Conservation (phyloP, 108 stramenopile genomes). For the Pseudonitzschia multiseries region DNA sequence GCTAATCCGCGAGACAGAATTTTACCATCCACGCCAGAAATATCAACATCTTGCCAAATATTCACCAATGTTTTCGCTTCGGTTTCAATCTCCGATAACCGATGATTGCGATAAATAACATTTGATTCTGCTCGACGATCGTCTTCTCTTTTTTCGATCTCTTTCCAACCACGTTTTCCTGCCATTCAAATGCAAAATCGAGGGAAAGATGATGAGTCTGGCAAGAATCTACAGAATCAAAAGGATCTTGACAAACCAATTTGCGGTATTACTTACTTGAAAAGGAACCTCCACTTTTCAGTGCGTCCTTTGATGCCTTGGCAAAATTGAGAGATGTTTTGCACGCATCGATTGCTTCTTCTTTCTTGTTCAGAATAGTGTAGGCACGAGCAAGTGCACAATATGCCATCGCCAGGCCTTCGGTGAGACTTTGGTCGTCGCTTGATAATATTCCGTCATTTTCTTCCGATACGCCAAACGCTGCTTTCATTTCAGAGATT, state of each 20-base stretch:
- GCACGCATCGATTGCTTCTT: slow-evolving; percentile 33
- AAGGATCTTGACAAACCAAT: too few species aligned
- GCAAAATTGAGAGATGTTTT: slow-evolving; percentile 17
- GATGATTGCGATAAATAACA: slow-evolving; percentile 68
- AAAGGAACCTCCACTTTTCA: slow-evolving; percentile 15
- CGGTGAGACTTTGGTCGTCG: slow-evolving; percentile 47
- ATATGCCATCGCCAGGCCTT: slow-evolving; percentile 59
- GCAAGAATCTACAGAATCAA: background rate
- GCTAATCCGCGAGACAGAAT: slow-evolving; percentile 38
- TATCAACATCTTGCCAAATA: slow-evolving; percentile 19
- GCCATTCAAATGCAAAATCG: slow-evolving; percentile 12
- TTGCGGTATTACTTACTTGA: slow-evolving; percentile 7
- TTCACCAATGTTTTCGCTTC: slow-evolving; percentile 52
- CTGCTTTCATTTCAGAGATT: slow-evolving; percentile 52
- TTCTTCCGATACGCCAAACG: slow-evolving; percentile 37
- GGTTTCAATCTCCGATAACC: slow-evolving; percentile 59
- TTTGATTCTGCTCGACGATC: slow-evolving; percentile 69
- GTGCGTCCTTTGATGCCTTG: slow-evolving; percentile 23
- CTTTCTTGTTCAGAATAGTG: slow-evolving; percentile 52
- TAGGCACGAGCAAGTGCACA: slow-evolving; percentile 60
- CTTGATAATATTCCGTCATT: slow-evolving; percentile 6
- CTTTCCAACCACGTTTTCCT: slow-evolving; percentile 58
- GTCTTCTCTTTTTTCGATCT: slow-evolving; percentile 21
- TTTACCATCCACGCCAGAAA: background rate
- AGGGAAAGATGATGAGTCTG: background rate